Evolutionary conservation across 78 protist genomes (phyloP).

Genomic region (Trichosphaerium sp.): DNA sequence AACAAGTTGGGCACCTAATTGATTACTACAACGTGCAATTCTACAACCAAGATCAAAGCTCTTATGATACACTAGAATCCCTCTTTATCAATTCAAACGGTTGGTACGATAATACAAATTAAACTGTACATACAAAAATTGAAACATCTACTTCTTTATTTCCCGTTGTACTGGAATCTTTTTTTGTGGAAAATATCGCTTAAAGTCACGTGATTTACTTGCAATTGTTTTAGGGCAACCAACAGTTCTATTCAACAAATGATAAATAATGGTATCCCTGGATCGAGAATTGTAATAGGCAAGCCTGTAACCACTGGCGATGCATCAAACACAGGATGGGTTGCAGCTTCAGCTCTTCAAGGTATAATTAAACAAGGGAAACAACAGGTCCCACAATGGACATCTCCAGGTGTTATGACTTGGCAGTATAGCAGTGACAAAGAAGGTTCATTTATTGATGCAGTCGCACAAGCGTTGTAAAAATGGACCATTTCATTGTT

Average conservation of each 20-base stretch:
- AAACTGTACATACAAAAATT: too few species aligned
- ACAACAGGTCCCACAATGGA: background rate
- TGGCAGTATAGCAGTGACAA: slow-evolving; percentile 8
- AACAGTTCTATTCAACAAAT: background rate
- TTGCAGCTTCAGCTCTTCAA: background rate
- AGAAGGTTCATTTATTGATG: too few species aligned
- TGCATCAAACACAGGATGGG: slow-evolving; percentile 8
- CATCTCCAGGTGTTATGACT: slow-evolving; percentile 7
- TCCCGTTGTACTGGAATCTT: too few species aligned
- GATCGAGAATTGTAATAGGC: slow-evolving; percentile 1
- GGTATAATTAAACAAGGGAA: background rate
- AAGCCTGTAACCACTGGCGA: slow-evolving; percentile 1
- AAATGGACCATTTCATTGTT: too few species aligned
- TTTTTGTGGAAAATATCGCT: too few species aligned
- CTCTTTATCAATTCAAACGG: slow-evolving; percentile 1
- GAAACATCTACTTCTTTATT: too few species aligned
- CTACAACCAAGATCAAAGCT: slow-evolving; percentile 12
- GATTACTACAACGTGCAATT: slow-evolving; percentile 17
- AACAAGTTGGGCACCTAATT: background rate
- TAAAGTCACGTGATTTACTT: too few species aligned
- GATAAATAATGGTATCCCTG: background rate
- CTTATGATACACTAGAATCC: background rate
- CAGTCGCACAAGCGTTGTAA: too few species aligned
- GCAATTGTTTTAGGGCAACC: too few species aligned
- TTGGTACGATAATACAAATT: background rate